Percentiles rank a stretch among this genome's conserved stretches.
Conservation (phyloP, 352 stramenopile genomes). For the Globisporangium acanthophoron region DNA sequence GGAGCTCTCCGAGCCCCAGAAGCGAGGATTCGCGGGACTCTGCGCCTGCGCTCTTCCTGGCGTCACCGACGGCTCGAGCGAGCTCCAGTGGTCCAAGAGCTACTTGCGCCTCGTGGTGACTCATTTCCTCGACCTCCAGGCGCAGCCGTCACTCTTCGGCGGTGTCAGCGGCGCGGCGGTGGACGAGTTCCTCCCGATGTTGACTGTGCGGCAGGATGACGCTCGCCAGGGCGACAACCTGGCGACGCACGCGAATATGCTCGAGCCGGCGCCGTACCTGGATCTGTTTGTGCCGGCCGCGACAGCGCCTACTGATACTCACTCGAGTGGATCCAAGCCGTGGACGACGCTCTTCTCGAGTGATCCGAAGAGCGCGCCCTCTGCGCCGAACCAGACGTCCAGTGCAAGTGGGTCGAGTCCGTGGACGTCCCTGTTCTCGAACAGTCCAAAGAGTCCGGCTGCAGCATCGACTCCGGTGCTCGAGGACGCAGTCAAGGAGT, state of each 20-base stretch:
- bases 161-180: constrained; percentile 21
- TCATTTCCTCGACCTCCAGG: constrained; percentile 42
- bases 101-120: constrained; percentile 65
- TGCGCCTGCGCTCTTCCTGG: constrained; percentile 58
- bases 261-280: constrained; percentile 61
- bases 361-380: not conserved
- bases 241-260: constrained; percentile 7
- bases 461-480: not conserved
- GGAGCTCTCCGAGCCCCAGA: constrained; percentile 43
- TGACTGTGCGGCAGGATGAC: constrained; percentile 30
- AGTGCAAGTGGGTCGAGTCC: not conserved
- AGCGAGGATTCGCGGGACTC: constrained; percentile 62
- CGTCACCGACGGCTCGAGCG: constrained; percentile 59
- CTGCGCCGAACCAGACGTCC: not conserved
- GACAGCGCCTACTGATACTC: not conserved
- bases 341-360: constrained; percentile 6
- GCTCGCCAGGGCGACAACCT: constrained; percentile 2
- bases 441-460: not conserved
- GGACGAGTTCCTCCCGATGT: constrained; percentile 62
- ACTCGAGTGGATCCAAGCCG: not conserved
- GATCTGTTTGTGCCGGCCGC: constrained; percentile 39
- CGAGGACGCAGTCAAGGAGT: constrained; percentile 18
- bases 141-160: not conserved
- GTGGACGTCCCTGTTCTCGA: not conserved
- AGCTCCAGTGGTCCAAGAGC: constrained; percentile 49